Evolutionary conservation across 2,329 filamentous ascomycete genomes (phyloP).

Genomic region (Fusarium euwallaceae): DNA sequence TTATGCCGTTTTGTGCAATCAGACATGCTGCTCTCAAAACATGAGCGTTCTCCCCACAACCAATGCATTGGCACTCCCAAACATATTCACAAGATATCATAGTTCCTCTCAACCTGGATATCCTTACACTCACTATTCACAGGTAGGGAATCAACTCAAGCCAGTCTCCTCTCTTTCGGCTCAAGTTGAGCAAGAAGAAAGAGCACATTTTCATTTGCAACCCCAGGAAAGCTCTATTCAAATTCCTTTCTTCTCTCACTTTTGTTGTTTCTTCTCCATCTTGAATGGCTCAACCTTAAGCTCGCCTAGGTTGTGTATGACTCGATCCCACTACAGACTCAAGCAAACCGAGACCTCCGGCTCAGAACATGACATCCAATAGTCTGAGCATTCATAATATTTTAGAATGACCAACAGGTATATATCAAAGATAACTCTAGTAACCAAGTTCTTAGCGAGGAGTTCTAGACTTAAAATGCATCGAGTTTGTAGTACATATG

Average conservation of each 20-base stretch:
- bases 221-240: neutral
- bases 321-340: neutral
- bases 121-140: neutral
- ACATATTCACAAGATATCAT: neutral
- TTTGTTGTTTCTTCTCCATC: neutral
- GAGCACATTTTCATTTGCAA: neutral
- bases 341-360: neutral
- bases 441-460: neutral
- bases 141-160: neutral
- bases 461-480: neutral
- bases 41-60: neutral
- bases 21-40: neutral
- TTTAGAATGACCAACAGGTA: neutral
- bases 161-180: neutral
- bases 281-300: neutral
- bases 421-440: no score
- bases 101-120: neutral
- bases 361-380: neutral
- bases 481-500: neutral
- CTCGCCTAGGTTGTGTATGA: neutral
- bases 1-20: neutral
- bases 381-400: neutral
- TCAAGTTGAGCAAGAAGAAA: neutral
- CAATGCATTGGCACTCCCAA: neutral
- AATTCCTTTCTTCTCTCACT: neutral